These are phyloP conservation scores for Starmerella apis DNA, from an alignment of 805 yeast genomes.

Conservation along the genomic window DNA sequence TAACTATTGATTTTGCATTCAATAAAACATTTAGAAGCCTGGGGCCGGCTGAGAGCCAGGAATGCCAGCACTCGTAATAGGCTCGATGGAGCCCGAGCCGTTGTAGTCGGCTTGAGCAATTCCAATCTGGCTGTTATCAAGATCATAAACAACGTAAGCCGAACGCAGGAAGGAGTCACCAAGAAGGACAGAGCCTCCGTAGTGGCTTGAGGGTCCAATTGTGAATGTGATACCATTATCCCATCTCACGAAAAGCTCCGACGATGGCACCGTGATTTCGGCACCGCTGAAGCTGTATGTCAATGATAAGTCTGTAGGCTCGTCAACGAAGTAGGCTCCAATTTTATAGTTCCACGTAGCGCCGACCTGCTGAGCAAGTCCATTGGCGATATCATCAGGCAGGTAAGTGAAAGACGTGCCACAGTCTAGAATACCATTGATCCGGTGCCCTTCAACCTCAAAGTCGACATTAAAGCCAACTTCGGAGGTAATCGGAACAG, in stretches of 20 bases:
- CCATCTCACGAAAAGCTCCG: not conserved
- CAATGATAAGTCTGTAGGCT: conserved; percentile 10
- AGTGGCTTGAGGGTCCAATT: conserved; percentile 16
- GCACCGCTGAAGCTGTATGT: conserved; percentile 15
- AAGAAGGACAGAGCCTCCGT: conserved; percentile 33
- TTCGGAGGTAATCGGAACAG: conserved; percentile 25
- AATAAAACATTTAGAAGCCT: not conserved
- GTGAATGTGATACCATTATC: not conserved
- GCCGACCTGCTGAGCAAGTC: conserved; percentile 12
- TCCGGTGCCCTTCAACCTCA: conserved; percentile 7
- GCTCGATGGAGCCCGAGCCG: conserved; percentile 25
- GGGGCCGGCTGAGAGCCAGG: conserved; percentile 26
- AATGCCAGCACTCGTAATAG: conserved; percentile 25
- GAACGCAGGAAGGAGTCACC: conserved; percentile 57
- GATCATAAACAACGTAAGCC: conserved; percentile 56
- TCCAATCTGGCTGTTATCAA: conserved; percentile 46
- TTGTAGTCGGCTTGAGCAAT: conserved; percentile 40
- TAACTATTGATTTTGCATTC: no score
- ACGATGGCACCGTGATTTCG: conserved; percentile 12
- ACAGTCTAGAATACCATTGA: conserved; percentile 36
- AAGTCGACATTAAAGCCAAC: conserved; percentile 13
- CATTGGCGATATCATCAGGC: conserved; percentile 28
- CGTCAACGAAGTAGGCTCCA: conserved; percentile 31
- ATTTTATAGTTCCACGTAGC: not conserved
- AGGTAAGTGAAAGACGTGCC: conserved; percentile 41